phyloP scores from a whole-genome alignment of 2,329 filamentous ascomycete genomes.

The Colletotrichum sp. region DNA sequence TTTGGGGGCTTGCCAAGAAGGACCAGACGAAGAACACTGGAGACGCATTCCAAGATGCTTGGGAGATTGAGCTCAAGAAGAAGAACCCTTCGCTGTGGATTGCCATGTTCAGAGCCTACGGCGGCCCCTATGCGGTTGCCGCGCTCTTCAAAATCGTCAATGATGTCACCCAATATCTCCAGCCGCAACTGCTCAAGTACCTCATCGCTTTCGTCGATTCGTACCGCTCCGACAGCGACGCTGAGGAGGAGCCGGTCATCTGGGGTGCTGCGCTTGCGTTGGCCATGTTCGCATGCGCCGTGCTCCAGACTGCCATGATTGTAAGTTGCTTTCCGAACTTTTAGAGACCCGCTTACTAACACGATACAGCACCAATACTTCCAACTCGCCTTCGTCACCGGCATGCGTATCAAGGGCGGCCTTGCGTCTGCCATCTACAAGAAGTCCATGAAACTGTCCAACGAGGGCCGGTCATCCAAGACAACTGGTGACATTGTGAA shows the following conservation, averaged over 20 bases:
- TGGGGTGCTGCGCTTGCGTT: slow-evolving; percentile 87
- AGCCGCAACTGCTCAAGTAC: slow-evolving; percentile 86
- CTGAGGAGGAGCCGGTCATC: slow-evolving; percentile 73
- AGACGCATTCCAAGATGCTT: slow-evolving; percentile 72
- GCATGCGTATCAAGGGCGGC: slow-evolving; percentile 95
- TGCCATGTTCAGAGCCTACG: slow-evolving; percentile 83
- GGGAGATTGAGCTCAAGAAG: slow-evolving; percentile 75
- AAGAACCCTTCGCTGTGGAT: slow-evolving; percentile 86
- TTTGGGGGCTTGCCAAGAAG: slow-evolving; percentile 86
- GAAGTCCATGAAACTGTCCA: slow-evolving; percentile 89
- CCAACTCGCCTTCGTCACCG: slow-evolving; percentile 90
- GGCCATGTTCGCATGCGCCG: slow-evolving; percentile 88
- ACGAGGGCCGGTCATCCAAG: slow-evolving; percentile 87
- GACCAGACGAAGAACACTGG: slow-evolving; percentile 82
- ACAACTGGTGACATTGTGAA: slow-evolving; percentile 98
- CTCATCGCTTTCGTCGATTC: slow-evolving; percentile 87
- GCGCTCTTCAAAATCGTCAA: slow-evolving; percentile 89
- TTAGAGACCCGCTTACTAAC: slow-evolving; percentile 1
- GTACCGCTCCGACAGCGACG: slow-evolving; percentile 54
- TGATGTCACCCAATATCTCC: slow-evolving; percentile 84
- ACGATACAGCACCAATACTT: slow-evolving; percentile 83
- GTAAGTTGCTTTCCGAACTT: slow-evolving; percentile 28
- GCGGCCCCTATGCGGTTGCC: slow-evolving; percentile 81
- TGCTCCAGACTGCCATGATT: slow-evolving; percentile 85
- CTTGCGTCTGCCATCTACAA: slow-evolving; percentile 90